A percentile compares a stretch with the other conserved stretches of the same genome.
These are phyloP conservation scores for Tulasnella sp. DNA, from an alignment of 768 basidiomycete genomes.

Conservation along the genomic window DNA sequence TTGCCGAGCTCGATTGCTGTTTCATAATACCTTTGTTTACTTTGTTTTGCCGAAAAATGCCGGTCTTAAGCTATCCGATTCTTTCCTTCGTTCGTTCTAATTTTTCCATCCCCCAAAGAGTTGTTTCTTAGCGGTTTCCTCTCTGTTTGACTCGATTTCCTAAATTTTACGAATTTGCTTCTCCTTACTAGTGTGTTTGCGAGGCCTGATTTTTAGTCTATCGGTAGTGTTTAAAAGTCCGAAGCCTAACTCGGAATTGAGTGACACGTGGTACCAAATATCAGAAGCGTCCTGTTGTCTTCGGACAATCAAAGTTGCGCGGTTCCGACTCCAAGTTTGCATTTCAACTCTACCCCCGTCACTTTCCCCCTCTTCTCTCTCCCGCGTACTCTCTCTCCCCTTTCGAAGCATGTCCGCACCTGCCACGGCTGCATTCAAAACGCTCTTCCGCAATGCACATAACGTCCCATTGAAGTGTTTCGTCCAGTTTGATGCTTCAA, in stretches of 20 bases:
- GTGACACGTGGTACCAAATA: background rate
- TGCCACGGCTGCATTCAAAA: background rate
- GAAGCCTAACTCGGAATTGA: background rate
- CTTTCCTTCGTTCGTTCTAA: too few relatives aligned
- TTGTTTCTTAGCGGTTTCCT: too few relatives aligned
- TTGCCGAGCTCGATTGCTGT: background rate
- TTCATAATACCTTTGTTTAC: background rate
- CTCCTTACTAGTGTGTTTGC: background rate
- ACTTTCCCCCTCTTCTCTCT: background rate
- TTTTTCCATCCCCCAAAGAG: too few relatives aligned
- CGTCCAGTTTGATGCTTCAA: background rate
- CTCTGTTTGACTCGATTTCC: background rate
- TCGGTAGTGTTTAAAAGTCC: background rate
- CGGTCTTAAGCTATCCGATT: background rate
- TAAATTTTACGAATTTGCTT: background rate
- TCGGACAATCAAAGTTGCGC: background rate
- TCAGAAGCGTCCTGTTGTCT: background rate
- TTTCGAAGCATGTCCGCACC: background rate
- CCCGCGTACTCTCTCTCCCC: background rate
- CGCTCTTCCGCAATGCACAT: conserved; percentile 11
- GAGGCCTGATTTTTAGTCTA: background rate
- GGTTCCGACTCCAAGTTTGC: background rate
- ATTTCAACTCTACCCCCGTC: background rate
- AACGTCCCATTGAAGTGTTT: conserved; percentile 11
- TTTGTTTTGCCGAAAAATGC: background rate